These are phyloP conservation scores for Stentor coeruleus DNA, from an alignment of 73 alveolate genomes.

Conservation along the genomic window DNA sequence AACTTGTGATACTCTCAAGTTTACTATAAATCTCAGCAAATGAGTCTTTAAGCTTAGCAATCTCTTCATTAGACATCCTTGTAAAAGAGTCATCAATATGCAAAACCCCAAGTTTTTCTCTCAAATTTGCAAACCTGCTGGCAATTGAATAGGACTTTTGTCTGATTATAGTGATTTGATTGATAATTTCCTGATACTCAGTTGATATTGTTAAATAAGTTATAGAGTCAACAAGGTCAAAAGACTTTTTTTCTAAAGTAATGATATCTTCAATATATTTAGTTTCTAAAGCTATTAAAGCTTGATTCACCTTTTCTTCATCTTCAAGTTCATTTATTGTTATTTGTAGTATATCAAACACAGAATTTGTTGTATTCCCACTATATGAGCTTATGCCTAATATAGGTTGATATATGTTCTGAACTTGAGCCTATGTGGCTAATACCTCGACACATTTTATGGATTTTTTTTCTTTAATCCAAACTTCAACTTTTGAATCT, in stretches of 20 bases:
- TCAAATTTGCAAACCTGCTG: neutral
- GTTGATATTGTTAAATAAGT: neutral
- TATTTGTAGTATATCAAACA: neutral
- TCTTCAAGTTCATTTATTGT: neutral
- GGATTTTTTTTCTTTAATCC: neutral
- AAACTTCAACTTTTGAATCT: neutral
- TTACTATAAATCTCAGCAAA: too few relatives aligned
- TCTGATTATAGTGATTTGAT: neutral
- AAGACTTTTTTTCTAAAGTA: neutral
- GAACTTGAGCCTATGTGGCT: neutral
- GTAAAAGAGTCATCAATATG: slow-evolving; percentile 10
- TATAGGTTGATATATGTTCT: neutral
- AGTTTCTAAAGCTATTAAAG: neutral
- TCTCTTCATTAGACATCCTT: neutral
- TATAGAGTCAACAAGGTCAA: neutral
- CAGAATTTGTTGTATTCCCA: neutral
- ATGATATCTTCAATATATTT: neutral
- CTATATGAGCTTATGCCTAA: slow-evolving; percentile 6
- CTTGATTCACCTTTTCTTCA: neutral
- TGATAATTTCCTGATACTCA: neutral
- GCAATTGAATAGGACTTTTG: neutral
- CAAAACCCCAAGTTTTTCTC: neutral
- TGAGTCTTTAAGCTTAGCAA: neutral
- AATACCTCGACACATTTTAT: neutral
- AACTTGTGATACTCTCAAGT: neutral